Conservation (phyloP, 495 filamentous ascomycete genomes). For the Pyrenopolyporus hunteri region DNA sequence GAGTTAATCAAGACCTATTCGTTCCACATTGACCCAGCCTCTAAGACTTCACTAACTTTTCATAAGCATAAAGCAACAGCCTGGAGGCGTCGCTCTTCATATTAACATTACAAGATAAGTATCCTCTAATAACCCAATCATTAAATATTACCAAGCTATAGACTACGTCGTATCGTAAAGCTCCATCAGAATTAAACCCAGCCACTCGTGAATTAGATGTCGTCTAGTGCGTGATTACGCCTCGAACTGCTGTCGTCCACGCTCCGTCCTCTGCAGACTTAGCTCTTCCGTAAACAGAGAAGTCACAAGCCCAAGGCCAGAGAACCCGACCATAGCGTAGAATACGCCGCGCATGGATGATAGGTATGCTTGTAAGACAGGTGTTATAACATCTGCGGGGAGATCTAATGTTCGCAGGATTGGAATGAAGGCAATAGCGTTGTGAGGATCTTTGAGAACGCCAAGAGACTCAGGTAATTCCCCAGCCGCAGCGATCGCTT, state of each 20-base stretch:
- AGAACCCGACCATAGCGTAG: slow-evolving; percentile 31
- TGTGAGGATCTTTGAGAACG: slow-evolving; percentile 11
- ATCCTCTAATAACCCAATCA: not conserved
- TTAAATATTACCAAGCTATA: slow-evolving; percentile 8
- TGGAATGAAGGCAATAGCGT: slow-evolving; percentile 35
- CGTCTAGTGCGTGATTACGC: not conserved
- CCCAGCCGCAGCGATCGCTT: slow-evolving; percentile 15
- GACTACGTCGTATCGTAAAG: not conserved
- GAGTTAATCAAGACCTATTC: too few relatives aligned
- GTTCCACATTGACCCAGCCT: too few relatives aligned
- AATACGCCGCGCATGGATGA: slow-evolving; percentile 31
- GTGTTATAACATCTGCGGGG: slow-evolving; percentile 12
- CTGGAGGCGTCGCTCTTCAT: not conserved
- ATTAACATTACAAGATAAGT: slow-evolving; percentile 9
- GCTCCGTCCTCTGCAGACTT: slow-evolving; percentile 25
- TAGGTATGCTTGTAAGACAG: slow-evolving; percentile 21
- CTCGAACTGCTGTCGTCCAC: slow-evolving; percentile 31
- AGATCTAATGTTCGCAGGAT: slow-evolving; percentile 21
- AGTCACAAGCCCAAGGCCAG: slow-evolving; percentile 24
- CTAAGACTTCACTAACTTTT: not conserved
- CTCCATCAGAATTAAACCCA: not conserved
- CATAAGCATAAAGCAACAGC: not conserved
- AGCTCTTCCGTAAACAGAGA: slow-evolving; percentile 32
- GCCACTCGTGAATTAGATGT: too few relatives aligned
- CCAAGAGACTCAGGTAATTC: slow-evolving; percentile 21